Base-by-base conservation (phyloP, 441 rosid species). In the Populus hybrid region DNA sequence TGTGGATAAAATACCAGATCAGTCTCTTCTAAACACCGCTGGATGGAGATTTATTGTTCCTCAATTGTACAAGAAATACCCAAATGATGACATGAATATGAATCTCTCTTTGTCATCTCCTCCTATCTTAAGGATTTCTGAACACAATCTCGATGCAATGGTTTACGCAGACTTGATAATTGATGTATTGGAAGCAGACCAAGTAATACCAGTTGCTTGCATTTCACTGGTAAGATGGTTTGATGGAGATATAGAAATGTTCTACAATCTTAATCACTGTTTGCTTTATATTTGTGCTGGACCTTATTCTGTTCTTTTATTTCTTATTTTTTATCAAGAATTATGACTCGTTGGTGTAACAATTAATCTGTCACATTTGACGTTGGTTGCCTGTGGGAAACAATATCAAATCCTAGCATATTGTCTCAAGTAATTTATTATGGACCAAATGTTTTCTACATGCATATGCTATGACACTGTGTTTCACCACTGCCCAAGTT, bases 21-120 rank as follows among this genome's bases (percentile, higher is more conserved):
- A 93, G 83, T 78, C 94, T 80, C 93, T 95, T 76, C 80, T 95
- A 68, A 95, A 93, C 87, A 95, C 98, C 21, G 98, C 97, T 66
- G 91, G 84, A 82, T 95, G 95, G 94, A 91, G 91, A 84, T 92
- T 90, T 81, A 86, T 95, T 76, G 84, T 93, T 83, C 99, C 99
- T 53, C 97, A 92, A 72, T 85, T 93, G 76, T 93, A 93, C 89
- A 92, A 76, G 88, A 93, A 89, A 84, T 95, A 92, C 77, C 99
- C 99, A 16, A 92, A 95, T 72, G 86, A 86, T 65, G 89, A 90
- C 86, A 91, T 95, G 98, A 87, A 91, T 80, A 82, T 92, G 83
- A 92, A 93, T 77, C 79, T 95, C 81, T 82, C 94, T 73, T 81
- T 95, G 76, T 92, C 99, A 74, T 87, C 96, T 64, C 94, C 98